Conservation (phyloP, 2,329 filamentous ascomycete genomes). For the Aspergillus japonicus region DNA sequence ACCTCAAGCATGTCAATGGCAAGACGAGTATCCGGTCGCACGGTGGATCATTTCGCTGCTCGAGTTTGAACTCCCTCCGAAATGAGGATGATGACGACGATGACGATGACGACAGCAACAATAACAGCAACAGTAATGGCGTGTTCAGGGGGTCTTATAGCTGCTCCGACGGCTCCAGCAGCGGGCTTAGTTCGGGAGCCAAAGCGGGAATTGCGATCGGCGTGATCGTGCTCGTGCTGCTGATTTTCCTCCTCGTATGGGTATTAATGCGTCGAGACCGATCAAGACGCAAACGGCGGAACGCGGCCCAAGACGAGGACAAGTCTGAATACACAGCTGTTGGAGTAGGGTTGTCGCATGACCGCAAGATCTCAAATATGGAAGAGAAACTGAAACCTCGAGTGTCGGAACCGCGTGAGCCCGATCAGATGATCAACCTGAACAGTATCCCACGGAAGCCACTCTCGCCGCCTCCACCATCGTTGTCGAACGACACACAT, state of each 20-base stretch:
- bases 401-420: neutral
- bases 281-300: slow-evolving; percentile 1
- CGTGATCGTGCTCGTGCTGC: slow-evolving; percentile 40
- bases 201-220: slow-evolving; percentile 36
- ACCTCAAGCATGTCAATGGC: slow-evolving; percentile 26
- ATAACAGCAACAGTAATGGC: slow-evolving; percentile 7
- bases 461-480: slow-evolving; percentile 8
- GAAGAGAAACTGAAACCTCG: neutral
- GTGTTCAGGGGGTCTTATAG: slow-evolving; percentile 20
- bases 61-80: slow-evolving; percentile 14
- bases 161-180: slow-evolving; percentile 17
- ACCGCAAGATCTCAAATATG: neutral
- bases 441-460: slow-evolving; percentile 17
- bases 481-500: neutral
- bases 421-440: neutral
- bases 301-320: neutral
- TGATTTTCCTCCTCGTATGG: slow-evolving; percentile 22
- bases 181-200: slow-evolving; percentile 24
- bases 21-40: slow-evolving; percentile 21
- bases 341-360: neutral
- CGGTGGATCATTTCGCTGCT: slow-evolving; percentile 24
- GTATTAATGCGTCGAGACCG: slow-evolving; percentile 15
- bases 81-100: neutral
- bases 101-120: neutral
- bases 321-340: neutral